These are phyloP conservation scores for Aspergillus sp. DNA, from an alignment of 2,329 filamentous ascomycete genomes.

Conservation along the genomic window DNA sequence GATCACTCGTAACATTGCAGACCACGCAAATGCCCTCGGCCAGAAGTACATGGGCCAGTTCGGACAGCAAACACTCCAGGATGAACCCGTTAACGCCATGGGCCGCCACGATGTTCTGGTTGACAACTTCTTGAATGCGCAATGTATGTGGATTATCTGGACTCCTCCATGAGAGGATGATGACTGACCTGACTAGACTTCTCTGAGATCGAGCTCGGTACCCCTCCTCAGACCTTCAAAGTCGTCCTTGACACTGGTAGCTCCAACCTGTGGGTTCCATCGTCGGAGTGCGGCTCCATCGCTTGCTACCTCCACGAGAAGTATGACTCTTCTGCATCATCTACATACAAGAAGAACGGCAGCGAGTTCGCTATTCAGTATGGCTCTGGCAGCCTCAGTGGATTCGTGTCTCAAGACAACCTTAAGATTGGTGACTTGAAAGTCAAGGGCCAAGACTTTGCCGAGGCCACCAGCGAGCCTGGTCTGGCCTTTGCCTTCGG, in stretches of 20 bases:
- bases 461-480: slow-evolving; percentile 92
- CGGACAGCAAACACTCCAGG: slow-evolving; percentile 76
- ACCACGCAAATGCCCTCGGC: slow-evolving; percentile 77
- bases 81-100: slow-evolving; percentile 65
- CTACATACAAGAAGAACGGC: slow-evolving; percentile 91
- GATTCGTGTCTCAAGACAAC: slow-evolving; percentile 87
- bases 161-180: background rate
- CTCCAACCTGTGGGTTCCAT: slow-evolving; percentile 99
- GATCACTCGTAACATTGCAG: slow-evolving; percentile 75
- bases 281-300: slow-evolving; percentile 84
- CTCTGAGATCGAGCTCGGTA: slow-evolving; percentile 91
- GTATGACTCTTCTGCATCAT: slow-evolving; percentile 89
- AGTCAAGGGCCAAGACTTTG: slow-evolving; percentile 89
- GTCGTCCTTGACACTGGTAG: slow-evolving; percentile 97
- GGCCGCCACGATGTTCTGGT: slow-evolving; percentile 79
- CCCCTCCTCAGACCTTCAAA: slow-evolving; percentile 93
- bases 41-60: slow-evolving; percentile 93
- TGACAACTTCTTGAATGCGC: slow-evolving; percentile 97
- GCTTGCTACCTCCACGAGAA: slow-evolving; percentile 97
- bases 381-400: slow-evolving; percentile 89
- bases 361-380: slow-evolving; percentile 90
- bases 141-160: slow-evolving; percentile 65
- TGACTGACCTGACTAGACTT: slow-evolving; percentile 65
- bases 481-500: slow-evolving; percentile 97
- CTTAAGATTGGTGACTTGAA: slow-evolving; percentile 85